phyloP scores from a whole-genome alignment of 139 green algal genomes.

The Yamagishiella unicocca region DNA sequence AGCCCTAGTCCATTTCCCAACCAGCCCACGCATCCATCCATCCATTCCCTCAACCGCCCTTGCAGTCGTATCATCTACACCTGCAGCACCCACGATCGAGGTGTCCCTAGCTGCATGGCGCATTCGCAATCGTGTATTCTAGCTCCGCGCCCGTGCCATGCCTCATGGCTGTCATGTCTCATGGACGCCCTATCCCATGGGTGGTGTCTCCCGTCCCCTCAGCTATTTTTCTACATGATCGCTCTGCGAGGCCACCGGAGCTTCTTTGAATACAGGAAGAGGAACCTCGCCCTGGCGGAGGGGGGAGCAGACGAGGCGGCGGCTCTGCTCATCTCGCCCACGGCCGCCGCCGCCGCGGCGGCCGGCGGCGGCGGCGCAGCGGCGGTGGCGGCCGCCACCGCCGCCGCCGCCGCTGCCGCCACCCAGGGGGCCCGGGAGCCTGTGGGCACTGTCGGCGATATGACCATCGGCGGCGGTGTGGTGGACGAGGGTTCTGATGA shows the following conservation, averaged over 20 bases:
- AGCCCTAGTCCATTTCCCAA: neutral
- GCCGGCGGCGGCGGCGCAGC: neutral
- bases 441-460: neutral
- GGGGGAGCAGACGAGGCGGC: neutral
- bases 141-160: too few relatives aligned
- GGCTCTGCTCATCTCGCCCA: neutral
- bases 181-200: too few relatives aligned
- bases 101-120: too few relatives aligned
- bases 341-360: neutral
- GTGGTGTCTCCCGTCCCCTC: too few relatives aligned
- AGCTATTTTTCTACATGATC: slow-evolving; percentile 38
- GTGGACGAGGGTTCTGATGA: neutral
- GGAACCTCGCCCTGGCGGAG: neutral
- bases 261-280: neutral
- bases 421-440: neutral
- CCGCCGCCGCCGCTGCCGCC: neutral
- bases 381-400: neutral
- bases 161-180: too few relatives aligned
- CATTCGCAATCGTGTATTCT: too few relatives aligned
- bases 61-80: neutral
- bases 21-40: neutral
- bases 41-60: neutral
- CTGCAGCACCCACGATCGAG: neutral
- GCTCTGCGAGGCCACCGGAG: neutral
- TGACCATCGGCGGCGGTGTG: slow-evolving; percentile 25